Percentiles rank a stretch among this genome's conserved stretches.
Conservation (phyloP, 305 asterid species). For the Petunia hybrid region DNA sequence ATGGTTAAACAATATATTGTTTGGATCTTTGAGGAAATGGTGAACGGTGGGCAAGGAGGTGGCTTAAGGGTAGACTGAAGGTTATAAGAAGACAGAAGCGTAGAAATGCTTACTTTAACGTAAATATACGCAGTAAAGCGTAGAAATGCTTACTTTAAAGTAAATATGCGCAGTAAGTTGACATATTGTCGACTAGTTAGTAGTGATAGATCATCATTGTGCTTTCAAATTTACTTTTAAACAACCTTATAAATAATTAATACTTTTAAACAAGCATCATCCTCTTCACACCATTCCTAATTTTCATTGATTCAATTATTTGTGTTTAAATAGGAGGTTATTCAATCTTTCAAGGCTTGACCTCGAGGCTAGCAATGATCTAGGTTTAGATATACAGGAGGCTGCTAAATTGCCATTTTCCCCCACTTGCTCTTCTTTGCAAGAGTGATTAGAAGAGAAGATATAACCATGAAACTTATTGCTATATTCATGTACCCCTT, state of each 20-base stretch:
- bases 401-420: conserved; percentile 3
- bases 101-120: not conserved
- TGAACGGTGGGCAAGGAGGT: conserved; percentile 24
- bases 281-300: conserved; percentile 20
- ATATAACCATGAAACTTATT: conserved; percentile 5
- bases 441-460: not conserved
- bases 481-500: conserved; percentile 11
- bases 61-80: conserved; percentile 24
- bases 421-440: conserved; percentile 10
- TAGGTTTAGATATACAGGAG: conserved; percentile 21
- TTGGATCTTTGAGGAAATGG: conserved; percentile 22
- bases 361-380: not conserved
- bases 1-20: not conserved
- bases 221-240: conserved; percentile 13
- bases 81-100: conserved; percentile 26
- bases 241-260: not conserved
- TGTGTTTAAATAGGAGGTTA: not conserved
- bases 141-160: not conserved
- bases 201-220: conserved; percentile 8
- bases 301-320: not conserved
- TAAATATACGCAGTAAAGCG: conserved; percentile 14
- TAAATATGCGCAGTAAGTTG: conserved; percentile 5
- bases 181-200: not conserved
- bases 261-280: not conserved
- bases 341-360: not conserved